phyloP scores from a whole-genome alignment of 1,139 yeast species.

The Schizosaccharomyces versatilis region DNA sequence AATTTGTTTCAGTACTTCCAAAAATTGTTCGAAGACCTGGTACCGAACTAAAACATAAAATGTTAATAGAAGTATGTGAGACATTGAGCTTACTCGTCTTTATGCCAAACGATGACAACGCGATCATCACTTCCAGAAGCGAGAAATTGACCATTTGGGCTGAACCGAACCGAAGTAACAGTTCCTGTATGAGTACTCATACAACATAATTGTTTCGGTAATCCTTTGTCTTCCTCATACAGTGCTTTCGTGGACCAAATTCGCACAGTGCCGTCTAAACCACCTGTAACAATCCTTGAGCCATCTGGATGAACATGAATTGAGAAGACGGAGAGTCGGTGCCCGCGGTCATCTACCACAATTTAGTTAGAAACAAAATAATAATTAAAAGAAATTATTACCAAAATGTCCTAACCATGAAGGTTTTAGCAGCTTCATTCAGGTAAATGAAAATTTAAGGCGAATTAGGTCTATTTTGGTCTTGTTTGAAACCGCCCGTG shows the following conservation, averaged over 20 bases:
- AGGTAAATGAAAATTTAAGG: not conserved
- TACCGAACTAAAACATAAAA: not conserved
- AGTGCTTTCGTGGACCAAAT: slow-evolving; percentile 65
- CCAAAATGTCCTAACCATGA: slow-evolving; percentile 3
- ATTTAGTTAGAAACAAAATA: not conserved
- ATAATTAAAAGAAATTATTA: not conserved
- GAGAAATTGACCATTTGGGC: slow-evolving; percentile 72
- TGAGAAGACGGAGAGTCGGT: slow-evolving; percentile 34
- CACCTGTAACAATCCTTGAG: slow-evolving; percentile 73
- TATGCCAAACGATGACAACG: slow-evolving; percentile 78
- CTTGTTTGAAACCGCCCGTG: too few relatives aligned
- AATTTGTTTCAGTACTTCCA: slow-evolving; percentile 6
- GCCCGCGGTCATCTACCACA: slow-evolving; percentile 1
- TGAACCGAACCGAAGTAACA: slow-evolving; percentile 75
- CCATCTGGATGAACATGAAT: slow-evolving; percentile 68
- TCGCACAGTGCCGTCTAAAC: slow-evolving; percentile 71
- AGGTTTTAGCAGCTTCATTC: not conserved
- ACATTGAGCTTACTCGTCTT: slow-evolving; percentile 34
- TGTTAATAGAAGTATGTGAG: not conserved
- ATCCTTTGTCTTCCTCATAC: slow-evolving; percentile 17
- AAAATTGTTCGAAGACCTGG: slow-evolving; percentile 6
- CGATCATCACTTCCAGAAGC: slow-evolving; percentile 94
- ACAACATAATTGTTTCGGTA: slow-evolving; percentile 42
- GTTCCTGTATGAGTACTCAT: slow-evolving; percentile 79
- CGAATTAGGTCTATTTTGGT: too few relatives aligned